phyloP scores from a whole-genome alignment of 768 basidiomycete genomes.

The Termitomyces sp. region DNA sequence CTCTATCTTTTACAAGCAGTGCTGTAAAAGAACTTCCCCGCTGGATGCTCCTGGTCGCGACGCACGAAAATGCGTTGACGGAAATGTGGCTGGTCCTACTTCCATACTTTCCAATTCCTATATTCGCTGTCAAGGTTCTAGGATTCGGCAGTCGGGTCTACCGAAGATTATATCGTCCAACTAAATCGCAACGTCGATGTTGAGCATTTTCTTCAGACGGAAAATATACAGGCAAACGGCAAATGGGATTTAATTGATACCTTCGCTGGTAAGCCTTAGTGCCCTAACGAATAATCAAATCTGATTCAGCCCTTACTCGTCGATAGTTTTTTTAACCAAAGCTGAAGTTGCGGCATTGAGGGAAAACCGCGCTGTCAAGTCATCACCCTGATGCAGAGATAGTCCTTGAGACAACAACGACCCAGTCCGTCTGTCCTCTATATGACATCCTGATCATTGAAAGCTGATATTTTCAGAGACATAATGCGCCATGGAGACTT shows the following conservation, averaged over 20 bases:
- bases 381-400: neutral
- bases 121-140: neutral
- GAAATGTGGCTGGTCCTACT: neutral
- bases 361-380: neutral
- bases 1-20: neutral
- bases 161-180: neutral
- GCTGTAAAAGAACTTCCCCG: neutral
- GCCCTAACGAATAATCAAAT: neutral
- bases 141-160: neutral
- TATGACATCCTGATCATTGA: neutral
- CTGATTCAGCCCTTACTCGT: neutral
- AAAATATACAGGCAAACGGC: neutral
- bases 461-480: neutral
- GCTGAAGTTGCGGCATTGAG: neutral
- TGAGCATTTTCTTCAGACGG: neutral
- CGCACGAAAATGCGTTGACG: neutral
- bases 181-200: neutral
- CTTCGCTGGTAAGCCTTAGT: neutral
- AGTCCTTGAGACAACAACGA: neutral
- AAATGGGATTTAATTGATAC: neutral
- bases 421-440: neutral
- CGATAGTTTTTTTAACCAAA: neutral
- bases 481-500: neutral
- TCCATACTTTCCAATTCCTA: neutral
- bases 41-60: neutral